Base-by-base conservation (phyloP, 1,139 yeast genomes). In the Nakaseomyces sp. region DNA sequence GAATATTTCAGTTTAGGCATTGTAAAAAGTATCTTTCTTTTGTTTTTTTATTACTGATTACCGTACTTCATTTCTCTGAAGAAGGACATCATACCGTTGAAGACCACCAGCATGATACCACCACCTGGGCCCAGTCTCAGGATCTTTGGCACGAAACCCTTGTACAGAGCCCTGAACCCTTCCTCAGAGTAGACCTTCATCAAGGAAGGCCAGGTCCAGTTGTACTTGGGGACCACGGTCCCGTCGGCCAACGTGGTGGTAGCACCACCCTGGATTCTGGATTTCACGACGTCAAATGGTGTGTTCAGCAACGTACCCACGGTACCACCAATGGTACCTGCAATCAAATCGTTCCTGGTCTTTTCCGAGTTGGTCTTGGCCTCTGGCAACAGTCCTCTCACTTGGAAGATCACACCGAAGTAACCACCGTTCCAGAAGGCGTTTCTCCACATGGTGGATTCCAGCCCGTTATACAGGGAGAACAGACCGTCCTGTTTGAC, bases 61-160 rank as follows among this genome's bases (percentile, higher is more conserved):
- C 42, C 42, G 31, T 40, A 32, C 31, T 40, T 50, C 53, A 54
- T 44, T 24, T 47, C 70, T 69, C 95, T 77, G 72, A 91, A 91
- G 72, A 88, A 86, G 64, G 89, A 96, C 95, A 89, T 88, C 57
- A 91, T 80, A 30, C 89, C 74, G 42, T 96, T 87, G 72, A 88
- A 91, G 16, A 93, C 98, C 44, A 93, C 97, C 64, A 91, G 74
- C 61, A 93, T 72, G 56, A 93, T 89, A 71, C 98, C 98, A 64
- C 98, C 99, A 61, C 98, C 98, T 49, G 98, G 98, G 45, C 98
- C 98, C 57, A 93, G 75, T 75, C 98, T 82, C 64, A 91, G 75
- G 17, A 93, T 97, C 74, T 93, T 93, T 56, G 99, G 98, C 56
- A 91, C 66, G 77, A 91, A 91, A 40, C 96, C 97, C 70, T 86